Evolutionary conservation across 225 moss, liverwort and hornwort genomes (phyloP).

Genomic region (Marchantia paleacea): DNA sequence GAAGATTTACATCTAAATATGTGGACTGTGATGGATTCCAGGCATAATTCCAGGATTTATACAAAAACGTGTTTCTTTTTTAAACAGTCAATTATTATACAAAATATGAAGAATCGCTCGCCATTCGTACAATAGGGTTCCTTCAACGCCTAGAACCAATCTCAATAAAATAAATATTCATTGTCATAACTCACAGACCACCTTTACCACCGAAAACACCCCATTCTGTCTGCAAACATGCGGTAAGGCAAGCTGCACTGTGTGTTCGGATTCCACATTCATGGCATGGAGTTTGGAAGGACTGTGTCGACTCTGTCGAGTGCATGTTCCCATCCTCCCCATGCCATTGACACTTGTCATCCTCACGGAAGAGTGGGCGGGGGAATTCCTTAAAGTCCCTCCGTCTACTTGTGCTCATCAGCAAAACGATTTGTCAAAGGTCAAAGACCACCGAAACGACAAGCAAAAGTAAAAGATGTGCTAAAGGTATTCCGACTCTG

Average conservation of each 20-base stretch:
- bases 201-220: too few species aligned
- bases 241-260: too few species aligned
- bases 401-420: not conserved
- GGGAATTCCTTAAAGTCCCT: not conserved
- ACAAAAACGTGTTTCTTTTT: too few species aligned
- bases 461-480: not conserved
- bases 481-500: not conserved
- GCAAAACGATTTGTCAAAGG: not conserved
- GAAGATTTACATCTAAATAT: too few species aligned
- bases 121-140: too few species aligned
- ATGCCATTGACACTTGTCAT: not conserved
- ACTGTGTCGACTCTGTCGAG: not conserved
- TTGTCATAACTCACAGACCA: not conserved
- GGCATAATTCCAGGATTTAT: too few species aligned
- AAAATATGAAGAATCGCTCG: too few species aligned
- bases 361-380: not conserved
- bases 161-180: not conserved
- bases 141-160: too few species aligned
- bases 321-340: not conserved
- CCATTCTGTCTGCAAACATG: too few species aligned
- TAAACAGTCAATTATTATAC: too few species aligned
- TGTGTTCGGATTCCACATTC: not conserved
- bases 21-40: too few species aligned
- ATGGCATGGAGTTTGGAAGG: not conserved
- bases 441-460: not conserved